phyloP scores from a whole-genome alignment of 192 early-diverging fungal species.

The Coemansia sp. region DNA sequence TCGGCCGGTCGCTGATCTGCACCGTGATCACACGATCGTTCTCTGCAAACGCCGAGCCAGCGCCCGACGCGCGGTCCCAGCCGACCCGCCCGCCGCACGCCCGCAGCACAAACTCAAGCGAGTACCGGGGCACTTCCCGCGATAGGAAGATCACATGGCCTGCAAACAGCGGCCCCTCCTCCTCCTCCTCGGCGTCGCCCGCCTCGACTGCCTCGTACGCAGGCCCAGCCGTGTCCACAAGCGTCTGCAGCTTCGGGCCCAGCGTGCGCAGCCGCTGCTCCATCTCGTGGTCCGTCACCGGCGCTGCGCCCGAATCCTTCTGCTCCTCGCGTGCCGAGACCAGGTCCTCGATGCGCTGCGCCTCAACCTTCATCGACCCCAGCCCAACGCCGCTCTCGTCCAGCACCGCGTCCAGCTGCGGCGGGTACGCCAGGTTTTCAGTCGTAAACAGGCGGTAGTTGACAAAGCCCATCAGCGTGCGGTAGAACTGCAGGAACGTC shows the following conservation, averaged over 20 bases:
- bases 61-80: slow-evolving; percentile 79
- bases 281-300: slow-evolving; percentile 15
- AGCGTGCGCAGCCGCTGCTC: slow-evolving; percentile 35
- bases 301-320: slow-evolving; percentile 2
- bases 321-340: slow-evolving; percentile 31
- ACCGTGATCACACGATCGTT: slow-evolving; percentile 85
- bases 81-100: slow-evolving; percentile 87
- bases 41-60: slow-evolving; percentile 75
- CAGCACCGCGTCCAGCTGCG: slow-evolving; percentile 62
- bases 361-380: slow-evolving; percentile 40
- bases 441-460: slow-evolving; percentile 91
- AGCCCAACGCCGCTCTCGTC: slow-evolving; percentile 47
- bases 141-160: slow-evolving; percentile 79
- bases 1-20: slow-evolving; percentile 85
- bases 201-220: slow-evolving; percentile 16
- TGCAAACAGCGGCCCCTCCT: slow-evolving; percentile 56
- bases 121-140: slow-evolving; percentile 91
- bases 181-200: slow-evolving; percentile 12
- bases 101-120: slow-evolving; percentile 88
- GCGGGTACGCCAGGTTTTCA: slow-evolving; percentile 89
- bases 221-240: slow-evolving; percentile 24
- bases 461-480: slow-evolving; percentile 89
- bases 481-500: slow-evolving; percentile 97
- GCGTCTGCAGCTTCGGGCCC: slow-evolving; percentile 40
- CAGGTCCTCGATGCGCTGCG: slow-evolving; percentile 41